Conservation (phyloP, 352 stramenopile species). For the Globisporangium yorkense region DNA sequence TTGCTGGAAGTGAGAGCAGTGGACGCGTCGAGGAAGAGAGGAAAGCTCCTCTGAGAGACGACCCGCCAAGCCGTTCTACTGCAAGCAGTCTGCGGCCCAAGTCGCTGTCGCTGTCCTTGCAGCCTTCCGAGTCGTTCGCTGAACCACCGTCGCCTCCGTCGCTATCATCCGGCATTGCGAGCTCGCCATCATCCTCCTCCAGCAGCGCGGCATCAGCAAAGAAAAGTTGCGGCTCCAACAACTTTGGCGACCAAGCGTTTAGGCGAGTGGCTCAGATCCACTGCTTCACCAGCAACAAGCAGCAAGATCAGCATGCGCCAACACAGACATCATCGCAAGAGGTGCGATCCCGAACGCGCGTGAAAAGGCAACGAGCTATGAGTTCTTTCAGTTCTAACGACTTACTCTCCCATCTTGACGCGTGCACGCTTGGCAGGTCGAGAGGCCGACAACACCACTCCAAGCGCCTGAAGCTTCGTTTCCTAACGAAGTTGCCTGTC, state of each 20-base stretch:
- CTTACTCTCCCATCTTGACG: too few relatives aligned
- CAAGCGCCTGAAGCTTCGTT: not conserved
- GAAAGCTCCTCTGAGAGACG: not conserved
- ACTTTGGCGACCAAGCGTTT: not conserved
- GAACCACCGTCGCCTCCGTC: not conserved
- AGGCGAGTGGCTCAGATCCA: conserved; percentile 1
- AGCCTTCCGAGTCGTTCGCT: not conserved
- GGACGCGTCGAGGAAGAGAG: not conserved
- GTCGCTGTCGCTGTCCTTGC: not conserved
- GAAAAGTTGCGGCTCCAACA: not conserved
- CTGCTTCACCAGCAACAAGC: too few relatives aligned
- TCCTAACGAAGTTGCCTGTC: not conserved
- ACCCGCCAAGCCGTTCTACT: not conserved
- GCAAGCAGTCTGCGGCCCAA: not conserved
- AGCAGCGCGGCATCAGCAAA: not conserved
- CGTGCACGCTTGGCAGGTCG: not conserved
- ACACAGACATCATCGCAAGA: not conserved
- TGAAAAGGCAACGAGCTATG: not conserved
- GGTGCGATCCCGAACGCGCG: not conserved
- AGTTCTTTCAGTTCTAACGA: too few relatives aligned
- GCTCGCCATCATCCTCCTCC: not conserved
- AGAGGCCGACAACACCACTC: not conserved
- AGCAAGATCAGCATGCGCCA: not conserved
- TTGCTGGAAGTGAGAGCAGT: not conserved
- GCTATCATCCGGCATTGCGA: not conserved